Evolutionary conservation across 2,329 filamentous ascomycete genomes (phyloP), one percentile per base, ranked within the genome.

Genomic region (Emmonsiellopsis sp.): DNA sequence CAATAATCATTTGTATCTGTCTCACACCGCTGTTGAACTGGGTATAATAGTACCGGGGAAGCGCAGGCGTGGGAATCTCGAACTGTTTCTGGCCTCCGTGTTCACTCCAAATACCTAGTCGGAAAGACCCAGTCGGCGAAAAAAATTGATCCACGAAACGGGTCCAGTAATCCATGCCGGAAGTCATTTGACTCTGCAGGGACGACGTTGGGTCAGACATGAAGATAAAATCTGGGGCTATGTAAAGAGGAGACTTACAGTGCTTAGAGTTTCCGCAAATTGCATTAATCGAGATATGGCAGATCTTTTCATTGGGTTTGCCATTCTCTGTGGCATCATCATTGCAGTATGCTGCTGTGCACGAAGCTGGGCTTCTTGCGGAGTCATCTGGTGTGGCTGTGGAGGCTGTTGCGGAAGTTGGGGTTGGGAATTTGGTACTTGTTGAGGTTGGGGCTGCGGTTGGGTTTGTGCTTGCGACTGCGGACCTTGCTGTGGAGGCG

Each of bases 11-110:
- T 67, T 95, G 89, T 61, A 97, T 88, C 52, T 84, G 88, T 61
- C 82, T 86, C 53, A 96, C 84, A 6, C 90, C 91, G 56, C 88
- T 92, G 54, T 86, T 85, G 66, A 93, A 96, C 63, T 95, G 86
- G 0, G 88, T 91, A 62, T 87, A 83, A 67, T 95, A 96, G 69
- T 93, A 97, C 63, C 92, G 84, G 36, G 92, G 83, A 45, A 98
- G 77, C 0, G 87, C 87, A 3, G 90, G 82, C 55, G 82, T 88
- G 2, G 85, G 81, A 48, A 97, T 89, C 66, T 96, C 91, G 63
- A 91, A 96, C 62, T 86, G 83, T 73, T 94, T 96, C 53, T 85
- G 76, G 44, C 84, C 81, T 54, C 72, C 72, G 17, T 80, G 76
- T 4, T 66, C 62, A 31, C 73, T 70, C 59, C 69, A 77, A 13